Evolutionary conservation across 1,284 basidiomycete genomes (phyloP), one percentile per base, ranked within the genome.

Genomic region (Leccinum pachyderme): DNA sequence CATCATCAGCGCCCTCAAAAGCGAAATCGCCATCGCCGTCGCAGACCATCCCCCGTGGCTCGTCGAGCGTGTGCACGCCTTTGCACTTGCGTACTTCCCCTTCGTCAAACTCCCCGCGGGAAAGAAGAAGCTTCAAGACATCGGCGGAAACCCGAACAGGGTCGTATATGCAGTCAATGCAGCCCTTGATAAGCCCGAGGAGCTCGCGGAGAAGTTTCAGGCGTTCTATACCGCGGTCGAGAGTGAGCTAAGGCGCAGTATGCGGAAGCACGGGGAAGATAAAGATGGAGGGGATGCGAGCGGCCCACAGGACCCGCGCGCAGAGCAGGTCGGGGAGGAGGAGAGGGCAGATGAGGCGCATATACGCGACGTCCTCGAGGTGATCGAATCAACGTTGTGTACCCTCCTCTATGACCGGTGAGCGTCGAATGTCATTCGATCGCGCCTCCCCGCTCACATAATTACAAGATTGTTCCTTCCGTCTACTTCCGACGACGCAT

Each of bases 401-500:
- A 75, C 77, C 5, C 61, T 91, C 24, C 87, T 93, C 61, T 95
- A 91, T 65, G 89, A 77, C 59, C 72, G 73, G 75, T 31, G 27
- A 35, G 54, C 48, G 24, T 13, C 8, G 7, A 8, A 35, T 35
- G 15, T 15, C 15, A n/a, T 7, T 7, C 28, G 12, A 15, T 29
- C 1, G 1, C 5, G 4, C 3, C 25, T 6, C 27, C 32, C 25
- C n/a, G 8, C 53, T 56, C 18, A 53, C 7, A 32, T 29, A 49
- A 4, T 7, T 22, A 18, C 37, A 86, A 84, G 47, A 18, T 66
- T 91, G 22, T 91, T 88, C 66, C 75, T 81, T 2, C 85, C 83
- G 2, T 75, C 82, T 2, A 79, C 78, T 0, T 87, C 90, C 0
- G 89, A 93, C 58, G 93, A 97, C 66, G 77, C 82, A 0, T 86